A percentile compares a stretch with the other conserved stretches of the same genome.
These are phyloP conservation scores for Colletotrichum eremochloae DNA, from an alignment of 2,329 filamentous ascomycete genomes.

Conservation along the genomic window DNA sequence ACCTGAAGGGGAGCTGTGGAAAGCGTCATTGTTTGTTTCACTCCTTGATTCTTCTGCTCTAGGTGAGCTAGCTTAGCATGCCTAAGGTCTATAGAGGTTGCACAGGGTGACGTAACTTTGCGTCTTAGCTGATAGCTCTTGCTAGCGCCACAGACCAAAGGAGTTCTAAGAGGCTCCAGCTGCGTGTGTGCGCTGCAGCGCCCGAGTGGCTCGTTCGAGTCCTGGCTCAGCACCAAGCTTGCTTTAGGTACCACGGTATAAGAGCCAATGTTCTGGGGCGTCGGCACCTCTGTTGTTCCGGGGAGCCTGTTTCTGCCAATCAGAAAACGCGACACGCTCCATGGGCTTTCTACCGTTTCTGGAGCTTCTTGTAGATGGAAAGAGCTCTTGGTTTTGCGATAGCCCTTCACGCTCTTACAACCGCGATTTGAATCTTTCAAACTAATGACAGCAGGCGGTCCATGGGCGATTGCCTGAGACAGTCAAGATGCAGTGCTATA, in stretches of 20 bases:
- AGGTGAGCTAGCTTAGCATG: conserved; percentile 33
- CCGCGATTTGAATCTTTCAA: conserved; percentile 9
- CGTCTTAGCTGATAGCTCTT: conserved; percentile 1
- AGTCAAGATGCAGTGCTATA: conserved; percentile 91
- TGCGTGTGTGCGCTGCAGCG: conserved; percentile 7
- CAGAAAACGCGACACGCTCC: conserved; percentile 6
- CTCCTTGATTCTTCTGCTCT: conserved; percentile 21
- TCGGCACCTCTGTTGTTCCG: conserved; percentile 28
- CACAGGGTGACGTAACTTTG: conserved; percentile 19
- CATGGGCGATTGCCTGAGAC: conserved; percentile 47
- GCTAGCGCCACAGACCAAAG: not conserved
- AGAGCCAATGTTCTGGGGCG: not conserved
- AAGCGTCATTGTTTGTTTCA: conserved; percentile 39
- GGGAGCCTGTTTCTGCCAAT: not conserved
- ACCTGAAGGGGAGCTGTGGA: conserved; percentile 13
- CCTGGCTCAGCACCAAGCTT: not conserved
- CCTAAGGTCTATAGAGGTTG: conserved; percentile 17
- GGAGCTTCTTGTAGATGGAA: conserved; percentile 20
- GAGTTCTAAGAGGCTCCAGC: not conserved
- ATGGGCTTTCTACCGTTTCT: conserved; percentile 9
- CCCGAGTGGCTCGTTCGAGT: conserved; percentile 4
- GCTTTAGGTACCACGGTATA: not conserved
- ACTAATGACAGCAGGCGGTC: conserved; percentile 31
- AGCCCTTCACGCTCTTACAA: conserved; percentile 9
- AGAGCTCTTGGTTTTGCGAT: conserved; percentile 27